Evolutionary conservation across 305 asterid genomes (phyloP).

Genomic region (Fraxinus sp.): DNA sequence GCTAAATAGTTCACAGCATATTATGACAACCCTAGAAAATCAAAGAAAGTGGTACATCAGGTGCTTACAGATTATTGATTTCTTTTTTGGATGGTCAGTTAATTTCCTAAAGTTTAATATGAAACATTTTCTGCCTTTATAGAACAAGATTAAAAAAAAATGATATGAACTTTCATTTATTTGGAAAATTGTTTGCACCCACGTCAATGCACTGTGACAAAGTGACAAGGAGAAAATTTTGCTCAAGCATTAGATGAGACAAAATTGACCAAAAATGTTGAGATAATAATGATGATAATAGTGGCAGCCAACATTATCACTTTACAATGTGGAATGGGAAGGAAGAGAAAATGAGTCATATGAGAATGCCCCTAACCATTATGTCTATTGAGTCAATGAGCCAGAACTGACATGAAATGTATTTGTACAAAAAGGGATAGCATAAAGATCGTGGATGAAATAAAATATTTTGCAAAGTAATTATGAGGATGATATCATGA

Average conservation of each 20-base stretch:
- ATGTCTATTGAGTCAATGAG: constrained; percentile 1
- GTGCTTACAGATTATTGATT: not conserved
- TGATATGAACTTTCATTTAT: not conserved
- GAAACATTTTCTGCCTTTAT: not conserved
- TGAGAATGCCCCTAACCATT: constrained; percentile 3
- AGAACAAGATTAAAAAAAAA: not conserved
- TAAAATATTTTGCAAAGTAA: constrained; percentile 18
- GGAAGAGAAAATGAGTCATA: constrained; percentile 13
- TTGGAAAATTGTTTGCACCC: not conserved
- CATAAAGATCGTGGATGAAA: constrained; percentile 19
- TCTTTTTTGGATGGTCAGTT: not conserved
- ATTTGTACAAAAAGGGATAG: not conserved
- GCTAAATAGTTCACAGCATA: constrained; percentile 2
- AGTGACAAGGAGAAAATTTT: constrained; percentile 1
- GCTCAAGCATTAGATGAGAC: constrained; percentile 13
- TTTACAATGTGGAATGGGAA: constrained; percentile 9
- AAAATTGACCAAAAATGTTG: not conserved
- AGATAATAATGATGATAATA: constrained; percentile 8
- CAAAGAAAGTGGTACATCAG: constrained; percentile 4
- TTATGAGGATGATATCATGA: constrained; percentile 14
- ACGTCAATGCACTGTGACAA: not conserved
- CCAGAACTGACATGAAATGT: constrained; percentile 5
- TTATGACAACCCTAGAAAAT: constrained; percentile 3
- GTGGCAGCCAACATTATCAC: not conserved
- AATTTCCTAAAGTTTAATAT: not conserved